A percentile compares a stretch with the other conserved stretches of the same genome.
phyloP scores from a whole-genome alignment of 805 yeast species.

The Ogataea salicorniae region DNA sequence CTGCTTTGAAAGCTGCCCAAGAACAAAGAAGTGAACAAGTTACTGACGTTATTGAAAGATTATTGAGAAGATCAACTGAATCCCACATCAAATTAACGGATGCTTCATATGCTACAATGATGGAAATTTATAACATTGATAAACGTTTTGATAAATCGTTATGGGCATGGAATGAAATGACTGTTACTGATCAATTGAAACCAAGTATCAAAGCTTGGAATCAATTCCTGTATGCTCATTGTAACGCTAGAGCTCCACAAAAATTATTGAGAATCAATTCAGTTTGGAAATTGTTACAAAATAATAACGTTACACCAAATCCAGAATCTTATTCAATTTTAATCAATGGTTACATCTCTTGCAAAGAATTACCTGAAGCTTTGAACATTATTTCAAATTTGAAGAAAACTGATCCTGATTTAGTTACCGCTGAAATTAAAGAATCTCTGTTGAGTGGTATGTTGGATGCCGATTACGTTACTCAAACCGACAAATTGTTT shows the following conservation, averaged over 20 bases:
- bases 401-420: constrained; percentile 27
- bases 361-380: constrained; percentile 38
- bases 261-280: constrained; percentile 35
- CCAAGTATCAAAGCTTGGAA: constrained; percentile 48
- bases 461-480: constrained; percentile 33
- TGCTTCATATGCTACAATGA: constrained; percentile 36
- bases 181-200: constrained; percentile 26
- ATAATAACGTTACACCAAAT: constrained; percentile 36
- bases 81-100: constrained; percentile 35
- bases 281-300: constrained; percentile 26
- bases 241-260: constrained; percentile 20
- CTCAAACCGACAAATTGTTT: constrained; percentile 34
- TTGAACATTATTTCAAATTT: constrained; percentile 33
- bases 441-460: constrained; percentile 44
- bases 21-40: constrained; percentile 15
- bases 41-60: constrained; percentile 9
- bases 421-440: constrained; percentile 36
- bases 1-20: constrained; percentile 13
- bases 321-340: constrained; percentile 44
- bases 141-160: constrained; percentile 34
- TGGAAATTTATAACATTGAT: constrained; percentile 40
- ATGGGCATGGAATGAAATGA: constrained; percentile 46
- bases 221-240: constrained; percentile 38
- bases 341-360: constrained; percentile 42
- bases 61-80: constrained; percentile 19